A percentile compares a stretch with the other conserved stretches of the same genome.
Evolutionary conservation across 1,284 basidiomycete genomes (phyloP).

Genomic region (Marasmius sp.): DNA sequence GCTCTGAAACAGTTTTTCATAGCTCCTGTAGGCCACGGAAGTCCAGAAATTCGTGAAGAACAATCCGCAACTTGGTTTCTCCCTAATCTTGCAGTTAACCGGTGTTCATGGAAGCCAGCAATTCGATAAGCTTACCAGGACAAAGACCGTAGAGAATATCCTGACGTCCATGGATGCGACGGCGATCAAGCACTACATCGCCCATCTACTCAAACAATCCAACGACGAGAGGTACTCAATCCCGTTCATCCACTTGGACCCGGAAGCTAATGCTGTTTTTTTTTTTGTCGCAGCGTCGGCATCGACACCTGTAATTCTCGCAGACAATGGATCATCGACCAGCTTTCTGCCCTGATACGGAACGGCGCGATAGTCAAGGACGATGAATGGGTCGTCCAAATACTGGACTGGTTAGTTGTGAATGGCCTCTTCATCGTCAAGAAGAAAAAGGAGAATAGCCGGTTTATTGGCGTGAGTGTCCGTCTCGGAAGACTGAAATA

Average conservation of each 20-base stretch:
- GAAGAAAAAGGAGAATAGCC: conserved; percentile 74
- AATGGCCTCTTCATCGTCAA: conserved; percentile 81
- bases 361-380: conserved; percentile 82
- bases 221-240: conserved; percentile 40
- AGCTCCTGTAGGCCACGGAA: conserved; percentile 56
- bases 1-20: not conserved
- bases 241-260: not conserved
- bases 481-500: not conserved
- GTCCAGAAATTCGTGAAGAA: conserved; percentile 76
- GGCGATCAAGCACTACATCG: conserved; percentile 80
- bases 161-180: conserved; percentile 73
- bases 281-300: conserved; percentile 39
- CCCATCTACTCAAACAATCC: conserved; percentile 66
- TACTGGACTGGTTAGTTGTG: conserved; percentile 82
- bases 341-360: conserved; percentile 77
- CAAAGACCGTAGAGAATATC: conserved; percentile 90
- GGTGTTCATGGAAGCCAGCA: conserved; percentile 85
- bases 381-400: conserved; percentile 72
- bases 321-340: conserved; percentile 85
- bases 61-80: conserved; percentile 82
- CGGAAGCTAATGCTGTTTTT: not conserved
- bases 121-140: conserved; percentile 91
- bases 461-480: conserved; percentile 59
- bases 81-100: conserved; percentile 84
- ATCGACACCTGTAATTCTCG: conserved; percentile 50